These are phyloP conservation scores for Podospora appendiculata DNA, from an alignment of 495 filamentous ascomycete genomes.

Conservation along the genomic window DNA sequence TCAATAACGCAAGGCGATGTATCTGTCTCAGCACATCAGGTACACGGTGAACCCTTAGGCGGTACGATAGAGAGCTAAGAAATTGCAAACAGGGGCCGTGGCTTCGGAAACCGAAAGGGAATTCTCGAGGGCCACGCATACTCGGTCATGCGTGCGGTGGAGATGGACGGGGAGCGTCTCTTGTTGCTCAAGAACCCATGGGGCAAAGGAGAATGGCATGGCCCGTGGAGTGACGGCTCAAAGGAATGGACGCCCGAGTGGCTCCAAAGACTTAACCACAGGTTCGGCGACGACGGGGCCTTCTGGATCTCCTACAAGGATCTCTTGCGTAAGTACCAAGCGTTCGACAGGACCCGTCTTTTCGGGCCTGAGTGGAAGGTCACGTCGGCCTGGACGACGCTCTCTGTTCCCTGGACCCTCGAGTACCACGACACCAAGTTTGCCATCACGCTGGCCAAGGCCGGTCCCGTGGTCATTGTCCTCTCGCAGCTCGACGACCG, in stretches of 20 bases:
- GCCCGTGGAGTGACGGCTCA: constrained; percentile 80
- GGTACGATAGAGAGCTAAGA: too few species aligned
- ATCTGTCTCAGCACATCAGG: too few species aligned
- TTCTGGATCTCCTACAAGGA: constrained; percentile 70
- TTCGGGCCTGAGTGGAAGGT: constrained; percentile 81
- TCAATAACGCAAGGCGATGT: too few species aligned
- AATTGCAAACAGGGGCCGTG: constrained; percentile 32
- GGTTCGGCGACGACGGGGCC: constrained; percentile 81
- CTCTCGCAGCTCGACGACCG: constrained; percentile 78
- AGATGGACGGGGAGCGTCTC: constrained; percentile 67
- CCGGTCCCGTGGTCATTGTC: constrained; percentile 67
- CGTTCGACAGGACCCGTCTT: constrained; percentile 80
- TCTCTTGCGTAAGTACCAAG: constrained; percentile 72
- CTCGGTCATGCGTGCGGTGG: constrained; percentile 74
- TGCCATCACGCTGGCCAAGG: constrained; percentile 55
- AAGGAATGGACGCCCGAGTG: constrained; percentile 89
- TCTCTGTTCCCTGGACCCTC: constrained; percentile 77
- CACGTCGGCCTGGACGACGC: constrained; percentile 74
- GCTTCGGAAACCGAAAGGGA: constrained; percentile 57
- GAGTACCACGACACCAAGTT: constrained; percentile 86
- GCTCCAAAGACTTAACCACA: constrained; percentile 70
- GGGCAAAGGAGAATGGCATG: constrained; percentile 78
- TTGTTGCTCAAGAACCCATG: constrained; percentile 82
- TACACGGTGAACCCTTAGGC: too few species aligned
- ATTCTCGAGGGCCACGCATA: constrained; percentile 82